Base-by-base conservation (phyloP, 371 early-diverging fungal species). In the Amoeboaphelidium protococcarum region DNA sequence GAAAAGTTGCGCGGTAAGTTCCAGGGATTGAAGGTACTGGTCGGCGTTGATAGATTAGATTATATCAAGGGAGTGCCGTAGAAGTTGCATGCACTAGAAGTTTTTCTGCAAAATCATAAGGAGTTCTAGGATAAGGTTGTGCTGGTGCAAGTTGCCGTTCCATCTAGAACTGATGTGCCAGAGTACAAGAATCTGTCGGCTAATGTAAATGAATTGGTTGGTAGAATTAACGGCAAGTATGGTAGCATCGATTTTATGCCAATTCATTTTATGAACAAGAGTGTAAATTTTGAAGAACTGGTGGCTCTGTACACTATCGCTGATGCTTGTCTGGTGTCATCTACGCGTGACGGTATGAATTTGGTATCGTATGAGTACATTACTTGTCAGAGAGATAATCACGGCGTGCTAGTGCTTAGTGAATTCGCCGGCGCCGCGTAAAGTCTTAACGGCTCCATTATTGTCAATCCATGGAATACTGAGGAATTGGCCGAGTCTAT, bases 31-130 rank as follows among this genome's bases (percentile, higher is more conserved):
- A 82, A 83, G 54, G 65, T 96, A 2, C 75, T 92, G 52, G 85
- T 99, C 3, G 99, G 99, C 23, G 94, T 97, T 4, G 99, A 99
- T 58, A 76, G 98, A 45, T 69, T 97, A 43, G 99, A 99, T 63
- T 98, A 97, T 59, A 98, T 98, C 66, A 99, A 99, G 65, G 99
- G 99, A 44, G 96, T 99, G 22, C 98, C 98, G 12, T 95, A 98
- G 56, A 91, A 95, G 64, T 64, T 99, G 52, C 80, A 83, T 55
- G 99, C 92, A 3, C 76, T 91, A 47, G 91, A 96, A 57, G 72
- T 80, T 25, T 91, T 98, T 53, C 62, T 99, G 42, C 65, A 71
- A 27, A 66, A 76, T 46, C 74, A 95, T 56, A 90, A 89, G 0
- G 90, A 97, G 57, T 89, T 82, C 72, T 70, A 78, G 23, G 91